These are phyloP conservation scores for Macroventuria anomochaeta DNA, from an alignment of 2,329 filamentous ascomycete genomes.

Conservation along the genomic window DNA sequence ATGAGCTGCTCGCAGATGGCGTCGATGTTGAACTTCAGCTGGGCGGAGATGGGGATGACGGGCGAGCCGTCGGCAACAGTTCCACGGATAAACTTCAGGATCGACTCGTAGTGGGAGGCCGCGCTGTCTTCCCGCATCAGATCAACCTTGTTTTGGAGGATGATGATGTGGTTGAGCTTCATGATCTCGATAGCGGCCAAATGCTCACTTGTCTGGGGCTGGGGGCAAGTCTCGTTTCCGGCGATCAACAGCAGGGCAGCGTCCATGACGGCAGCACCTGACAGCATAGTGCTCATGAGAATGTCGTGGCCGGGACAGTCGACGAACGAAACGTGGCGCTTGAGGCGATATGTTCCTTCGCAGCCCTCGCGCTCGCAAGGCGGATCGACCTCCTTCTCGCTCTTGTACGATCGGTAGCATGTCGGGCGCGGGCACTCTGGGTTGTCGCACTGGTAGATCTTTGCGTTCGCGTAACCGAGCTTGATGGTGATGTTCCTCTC, in stretches of 20 bases:
- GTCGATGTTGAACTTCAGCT: constrained; percentile 99
- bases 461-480: constrained; percentile 98
- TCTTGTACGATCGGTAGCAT: constrained; percentile 97
- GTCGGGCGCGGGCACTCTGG: constrained; percentile 87
- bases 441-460: constrained; percentile 99
- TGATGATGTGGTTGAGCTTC: constrained; percentile 99
- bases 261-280: constrained; percentile 99
- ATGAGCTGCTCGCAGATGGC: constrained; percentile 96
- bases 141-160: constrained; percentile 99
- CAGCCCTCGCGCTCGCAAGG: constrained; percentile 95
- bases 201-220: constrained; percentile 98
- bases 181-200: constrained; percentile 99
- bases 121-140: constrained; percentile 96
- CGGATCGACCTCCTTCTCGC: constrained; percentile 97
- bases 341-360: constrained; percentile 81
- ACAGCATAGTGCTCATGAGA: constrained; percentile 99
- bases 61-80: constrained; percentile 94
- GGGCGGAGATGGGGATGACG: constrained; percentile 95
- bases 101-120: constrained; percentile 92
- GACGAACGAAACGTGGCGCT: constrained; percentile 77
- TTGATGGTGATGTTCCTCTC: constrained; percentile 99
- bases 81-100: constrained; percentile 97
- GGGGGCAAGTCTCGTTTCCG: constrained; percentile 97
- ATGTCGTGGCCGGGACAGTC: constrained; percentile 99
- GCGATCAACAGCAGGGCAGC: constrained; percentile 94